Conservation (phyloP, 2,329 filamentous ascomycete genomes). For the Diatrype stigma region DNA sequence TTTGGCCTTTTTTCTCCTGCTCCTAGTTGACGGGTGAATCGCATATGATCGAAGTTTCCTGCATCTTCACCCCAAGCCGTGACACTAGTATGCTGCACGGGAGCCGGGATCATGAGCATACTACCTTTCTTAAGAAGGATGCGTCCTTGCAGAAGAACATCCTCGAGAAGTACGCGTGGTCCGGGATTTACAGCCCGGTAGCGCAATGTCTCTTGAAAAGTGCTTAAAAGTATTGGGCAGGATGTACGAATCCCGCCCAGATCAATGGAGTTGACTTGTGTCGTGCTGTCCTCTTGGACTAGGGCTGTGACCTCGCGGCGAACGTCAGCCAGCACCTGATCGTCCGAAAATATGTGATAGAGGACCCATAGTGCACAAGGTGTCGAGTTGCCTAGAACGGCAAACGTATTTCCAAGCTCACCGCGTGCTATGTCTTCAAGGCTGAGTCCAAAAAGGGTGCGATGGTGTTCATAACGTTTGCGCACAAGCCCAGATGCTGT, state of each 20-base stretch:
- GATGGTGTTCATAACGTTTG: constrained; percentile 20
- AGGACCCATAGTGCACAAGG: constrained; percentile 21
- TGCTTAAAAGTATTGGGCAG: constrained; percentile 24
- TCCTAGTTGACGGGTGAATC: constrained; percentile 4
- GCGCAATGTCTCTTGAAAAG: constrained; percentile 24
- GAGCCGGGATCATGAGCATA: constrained; percentile 14
- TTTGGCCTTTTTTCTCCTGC: constrained; percentile 4
- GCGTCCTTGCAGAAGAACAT: constrained; percentile 6
- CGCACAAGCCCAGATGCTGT: constrained; percentile 18
- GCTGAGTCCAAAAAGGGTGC: constrained; percentile 10
- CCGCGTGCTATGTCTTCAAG: constrained; percentile 21
- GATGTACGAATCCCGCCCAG: constrained; percentile 14
- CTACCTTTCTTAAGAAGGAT: constrained; percentile 15
- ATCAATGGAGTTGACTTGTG: constrained; percentile 12
- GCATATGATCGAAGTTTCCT: constrained; percentile 8
- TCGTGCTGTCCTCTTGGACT: background rate
- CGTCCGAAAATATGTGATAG: constrained; percentile 20
- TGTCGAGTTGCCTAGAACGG: constrained; percentile 18
- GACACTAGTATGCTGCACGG: constrained; percentile 13
- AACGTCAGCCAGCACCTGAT: constrained; percentile 8
- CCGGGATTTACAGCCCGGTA: constrained; percentile 17
- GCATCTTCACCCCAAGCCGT: constrained; percentile 11
- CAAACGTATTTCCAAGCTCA: constrained; percentile 23
- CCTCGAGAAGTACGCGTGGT: constrained; percentile 18
- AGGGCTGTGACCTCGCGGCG: background rate